Evolutionary conservation across 768 basidiomycete genomes (phyloP), one percentile per base, ranked within the genome.

Genomic region (Lactarius akahatsu): DNA sequence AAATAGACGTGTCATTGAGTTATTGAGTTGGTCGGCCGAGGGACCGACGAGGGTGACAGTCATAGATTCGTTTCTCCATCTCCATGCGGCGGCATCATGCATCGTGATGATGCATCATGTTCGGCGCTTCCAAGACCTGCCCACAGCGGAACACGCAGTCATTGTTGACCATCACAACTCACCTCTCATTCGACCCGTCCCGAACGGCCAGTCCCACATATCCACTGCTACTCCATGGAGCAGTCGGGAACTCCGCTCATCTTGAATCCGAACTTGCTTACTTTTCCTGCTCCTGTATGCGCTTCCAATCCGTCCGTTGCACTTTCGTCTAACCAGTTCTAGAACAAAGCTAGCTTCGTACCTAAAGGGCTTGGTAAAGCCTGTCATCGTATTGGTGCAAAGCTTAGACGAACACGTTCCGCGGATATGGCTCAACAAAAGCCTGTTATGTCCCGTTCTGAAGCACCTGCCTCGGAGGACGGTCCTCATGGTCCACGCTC

Each of bases 381-480:
- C n/a, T 63, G 59, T 52, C 61, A 57, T 59, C 66, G 57, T 10
- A 55, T 67, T 59, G 66, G 34, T 9, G 62, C 62, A 38, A 67
- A 55, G n/a, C 62, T 63, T 20, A 59, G 58, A 23, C 62, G 34
- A 20, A 40, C 62, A 56, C 62, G 34, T 20, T 63, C 66, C 26
- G 40, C 45, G 66, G 66, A 67, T 23, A 36, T 47, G 50, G 32
- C n/a, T 2, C 66, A 40, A 36, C 57, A 58, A 38, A 55, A 56
- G 34, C 41, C 52, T 32, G 66, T 43, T 7, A 28, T 59, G 11
- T 55, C 66, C 20, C 26, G 20, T 59, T 28, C 57, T 10, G 52
- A 20, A 9, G 11, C 52, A 38, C 4, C 23, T 38, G 50, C 38
- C 34, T 40, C 41, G 57, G 50, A 36, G 32, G 4, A 28, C 26